These are phyloP conservation scores for Microcyclospora tardicrescens DNA, from an alignment of 2,329 filamentous ascomycete genomes.

Conservation along the genomic window DNA sequence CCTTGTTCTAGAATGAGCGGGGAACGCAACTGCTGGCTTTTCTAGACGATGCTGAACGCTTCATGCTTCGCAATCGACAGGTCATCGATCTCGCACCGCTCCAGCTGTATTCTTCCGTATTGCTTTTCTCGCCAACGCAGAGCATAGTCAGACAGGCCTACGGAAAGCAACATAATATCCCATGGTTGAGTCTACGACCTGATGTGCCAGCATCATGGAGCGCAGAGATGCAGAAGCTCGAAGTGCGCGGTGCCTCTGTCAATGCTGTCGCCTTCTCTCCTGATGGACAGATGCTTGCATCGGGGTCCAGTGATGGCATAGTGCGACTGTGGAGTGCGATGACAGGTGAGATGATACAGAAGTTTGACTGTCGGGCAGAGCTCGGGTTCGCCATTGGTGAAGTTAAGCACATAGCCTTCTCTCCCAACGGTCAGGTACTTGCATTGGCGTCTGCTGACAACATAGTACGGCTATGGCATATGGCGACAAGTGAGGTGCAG, in stretches of 20 bases:
- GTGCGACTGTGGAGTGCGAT: constrained; percentile 9
- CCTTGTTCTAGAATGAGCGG: not conserved
- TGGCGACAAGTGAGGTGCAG: not conserved
- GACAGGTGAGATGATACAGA: not conserved
- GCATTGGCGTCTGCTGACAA: not conserved
- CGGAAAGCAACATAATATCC: constrained; percentile 2
- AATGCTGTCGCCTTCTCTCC: constrained; percentile 9
- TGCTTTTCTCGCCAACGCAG: constrained; percentile 20
- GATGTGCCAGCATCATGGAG: constrained; percentile 9
- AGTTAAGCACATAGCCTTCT: not conserved
- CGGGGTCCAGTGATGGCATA: constrained; percentile 6
- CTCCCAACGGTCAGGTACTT: not conserved
- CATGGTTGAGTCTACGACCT: constrained; percentile 7
- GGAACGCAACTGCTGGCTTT: constrained; percentile 10
- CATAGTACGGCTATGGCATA: not conserved
- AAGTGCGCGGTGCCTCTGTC: constrained; percentile 11
- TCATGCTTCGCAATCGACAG: constrained; percentile 18
- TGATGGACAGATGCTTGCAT: constrained; percentile 10
- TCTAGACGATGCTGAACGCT: constrained; percentile 20
- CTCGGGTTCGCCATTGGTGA: not conserved
- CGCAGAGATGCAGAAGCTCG: constrained; percentile 14
- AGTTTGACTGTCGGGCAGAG: not conserved
- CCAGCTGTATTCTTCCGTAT: constrained; percentile 23
- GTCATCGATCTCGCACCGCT: constrained; percentile 22
- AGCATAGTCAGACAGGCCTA: constrained; percentile 18